A percentile compares a stretch with the other conserved stretches of the same genome.
These are phyloP conservation scores for Colletotrichum tofieldiae DNA, from an alignment of 2,329 filamentous ascomycete species.

Conservation along the genomic window DNA sequence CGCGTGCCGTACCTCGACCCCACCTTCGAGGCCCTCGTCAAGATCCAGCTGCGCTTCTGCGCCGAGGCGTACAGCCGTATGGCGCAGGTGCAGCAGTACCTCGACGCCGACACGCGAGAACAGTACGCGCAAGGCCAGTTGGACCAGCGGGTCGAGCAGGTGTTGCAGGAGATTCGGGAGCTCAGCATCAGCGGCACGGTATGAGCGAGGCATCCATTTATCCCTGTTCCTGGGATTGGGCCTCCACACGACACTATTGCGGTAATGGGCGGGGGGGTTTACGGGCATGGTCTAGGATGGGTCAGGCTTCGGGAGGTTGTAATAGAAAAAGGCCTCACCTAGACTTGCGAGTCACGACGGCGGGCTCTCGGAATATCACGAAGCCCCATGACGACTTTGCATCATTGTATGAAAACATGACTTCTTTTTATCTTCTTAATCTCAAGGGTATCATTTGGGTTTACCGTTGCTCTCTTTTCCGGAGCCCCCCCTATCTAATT, in stretches of 20 bases:
- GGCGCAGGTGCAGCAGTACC: constrained; percentile 99
- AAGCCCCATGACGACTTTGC: constrained; percentile 17
- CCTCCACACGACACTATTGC: neutral
- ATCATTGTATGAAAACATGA: constrained; percentile 38
- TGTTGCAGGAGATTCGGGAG: constrained; percentile 96
- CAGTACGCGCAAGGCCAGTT: constrained; percentile 95
- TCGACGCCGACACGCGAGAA: constrained; percentile 95
- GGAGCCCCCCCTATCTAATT: neutral
- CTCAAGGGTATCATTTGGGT: constrained; percentile 39
- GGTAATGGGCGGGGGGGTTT: constrained; percentile 22
- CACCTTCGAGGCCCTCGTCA: constrained; percentile 96
- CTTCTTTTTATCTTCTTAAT: constrained; percentile 31
- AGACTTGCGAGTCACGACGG: constrained; percentile 26
- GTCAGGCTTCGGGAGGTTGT: neutral
- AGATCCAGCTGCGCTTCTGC: constrained; percentile 98
- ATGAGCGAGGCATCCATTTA: constrained; percentile 50
- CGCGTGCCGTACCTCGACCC: constrained; percentile 98
- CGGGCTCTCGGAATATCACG: neutral
- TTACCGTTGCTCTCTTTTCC: neutral
- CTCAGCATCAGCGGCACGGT: constrained; percentile 89
- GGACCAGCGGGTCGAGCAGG: constrained; percentile 93
- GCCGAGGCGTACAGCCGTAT: constrained; percentile 97
- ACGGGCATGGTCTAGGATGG: constrained; percentile 7
- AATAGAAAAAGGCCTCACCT: constrained; percentile 31
- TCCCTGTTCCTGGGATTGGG: neutral